phyloP scores from a whole-genome alignment of 805 yeast species.

The Lipomyces oligophaga region DNA sequence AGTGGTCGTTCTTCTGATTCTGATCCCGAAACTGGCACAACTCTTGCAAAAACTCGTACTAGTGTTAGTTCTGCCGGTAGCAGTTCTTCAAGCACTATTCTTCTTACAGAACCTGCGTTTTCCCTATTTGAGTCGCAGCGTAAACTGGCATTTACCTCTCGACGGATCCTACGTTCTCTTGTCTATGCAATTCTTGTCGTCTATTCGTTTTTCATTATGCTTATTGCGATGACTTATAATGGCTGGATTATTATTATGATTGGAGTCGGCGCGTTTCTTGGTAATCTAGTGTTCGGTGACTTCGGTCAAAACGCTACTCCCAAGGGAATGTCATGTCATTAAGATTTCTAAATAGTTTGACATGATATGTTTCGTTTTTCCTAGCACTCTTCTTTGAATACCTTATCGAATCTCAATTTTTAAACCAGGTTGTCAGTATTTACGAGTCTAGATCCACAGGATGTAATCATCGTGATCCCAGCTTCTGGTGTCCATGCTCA shows the following conservation, averaged over 20 bases:
- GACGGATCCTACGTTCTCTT: constrained; percentile 23
- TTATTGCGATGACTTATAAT: constrained; percentile 71
- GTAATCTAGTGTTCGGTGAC: constrained; percentile 39
- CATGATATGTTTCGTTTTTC: not conserved
- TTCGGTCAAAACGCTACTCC: not conserved
- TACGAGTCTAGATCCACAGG: no score
- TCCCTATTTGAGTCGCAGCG: not conserved
- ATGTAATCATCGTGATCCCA: no score
- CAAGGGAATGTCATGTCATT: constrained; percentile 17
- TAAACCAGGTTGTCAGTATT: no score
- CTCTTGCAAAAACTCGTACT: not conserved
- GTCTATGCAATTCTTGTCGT: constrained; percentile 64
- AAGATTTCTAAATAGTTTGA: not conserved
- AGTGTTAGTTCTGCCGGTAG: not conserved
- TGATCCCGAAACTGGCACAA: not conserved
- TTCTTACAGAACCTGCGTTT: not conserved
- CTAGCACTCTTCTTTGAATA: not conserved
- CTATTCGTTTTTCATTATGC: constrained; percentile 51
- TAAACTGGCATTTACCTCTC: not conserved
- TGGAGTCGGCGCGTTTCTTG: constrained; percentile 64
- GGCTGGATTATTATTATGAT: constrained; percentile 82
- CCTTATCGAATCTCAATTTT: no score
- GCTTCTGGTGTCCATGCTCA: no score
- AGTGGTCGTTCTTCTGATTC: not conserved
- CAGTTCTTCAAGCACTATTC: not conserved